These are phyloP conservation scores for Rhizomucor pusillus DNA, from an alignment of 371 early-diverging fungal species.

Conservation along the genomic window DNA sequence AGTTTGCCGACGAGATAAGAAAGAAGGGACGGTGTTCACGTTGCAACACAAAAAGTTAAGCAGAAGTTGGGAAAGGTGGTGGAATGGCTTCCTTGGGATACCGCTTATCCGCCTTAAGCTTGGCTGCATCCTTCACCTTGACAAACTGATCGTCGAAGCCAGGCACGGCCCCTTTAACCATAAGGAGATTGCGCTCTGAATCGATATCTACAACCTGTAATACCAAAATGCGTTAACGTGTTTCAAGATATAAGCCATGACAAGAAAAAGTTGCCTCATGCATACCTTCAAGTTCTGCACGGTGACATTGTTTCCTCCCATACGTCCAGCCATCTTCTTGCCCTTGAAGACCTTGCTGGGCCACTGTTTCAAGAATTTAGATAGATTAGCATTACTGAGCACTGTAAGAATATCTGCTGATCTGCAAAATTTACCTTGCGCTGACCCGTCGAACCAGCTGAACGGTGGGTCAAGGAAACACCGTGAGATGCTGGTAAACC, in stretches of 20 bases:
- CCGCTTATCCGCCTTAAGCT: slow-evolving; percentile 65
- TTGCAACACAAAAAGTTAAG: slow-evolving; percentile 15
- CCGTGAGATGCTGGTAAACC: slow-evolving; percentile 96
- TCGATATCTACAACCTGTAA: slow-evolving; percentile 84
- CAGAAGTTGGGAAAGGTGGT: slow-evolving; percentile 75
- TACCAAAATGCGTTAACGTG: background rate
- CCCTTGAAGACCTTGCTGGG: slow-evolving; percentile 95
- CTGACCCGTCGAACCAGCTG: slow-evolving; percentile 93
- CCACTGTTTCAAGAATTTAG: slow-evolving; percentile 26
- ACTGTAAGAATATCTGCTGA: background rate
- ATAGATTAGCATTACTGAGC: background rate
- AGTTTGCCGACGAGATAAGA: background rate
- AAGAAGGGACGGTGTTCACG: too few relatives aligned
- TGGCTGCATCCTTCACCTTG: slow-evolving; percentile 84
- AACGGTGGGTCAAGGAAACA: slow-evolving; percentile 88
- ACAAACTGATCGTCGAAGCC: slow-evolving; percentile 86
- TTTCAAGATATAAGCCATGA: background rate
- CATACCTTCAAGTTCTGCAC: slow-evolving; percentile 76
- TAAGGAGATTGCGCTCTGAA: slow-evolving; percentile 76
- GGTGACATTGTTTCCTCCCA: slow-evolving; percentile 87
- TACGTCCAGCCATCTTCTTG: slow-evolving; percentile 97
- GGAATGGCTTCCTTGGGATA: slow-evolving; percentile 68
- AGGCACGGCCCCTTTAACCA: slow-evolving; percentile 91
- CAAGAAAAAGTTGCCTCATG: background rate
- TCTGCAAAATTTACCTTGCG: slow-evolving; percentile 56